phyloP scores from a whole-genome alignment of 345 rosid genomes.

The Trapa bicornis region DNA sequence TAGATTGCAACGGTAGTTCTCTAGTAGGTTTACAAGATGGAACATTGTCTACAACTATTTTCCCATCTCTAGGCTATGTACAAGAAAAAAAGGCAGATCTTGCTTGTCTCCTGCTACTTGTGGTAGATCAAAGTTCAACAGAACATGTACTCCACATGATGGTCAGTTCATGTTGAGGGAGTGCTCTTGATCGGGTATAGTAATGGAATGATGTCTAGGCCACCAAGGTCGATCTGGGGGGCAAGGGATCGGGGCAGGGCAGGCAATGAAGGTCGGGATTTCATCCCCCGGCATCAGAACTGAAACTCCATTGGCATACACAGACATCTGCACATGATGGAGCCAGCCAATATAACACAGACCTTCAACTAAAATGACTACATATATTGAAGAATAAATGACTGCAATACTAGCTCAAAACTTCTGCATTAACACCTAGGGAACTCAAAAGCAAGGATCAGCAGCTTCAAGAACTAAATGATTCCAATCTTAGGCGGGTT shows the following conservation, averaged over 20 bases:
- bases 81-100: neutral
- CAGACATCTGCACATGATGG: slow-evolving; percentile 6
- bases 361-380: neutral
- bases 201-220: slow-evolving; percentile 8
- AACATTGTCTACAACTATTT: neutral
- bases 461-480: too few relatives aligned
- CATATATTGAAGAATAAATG: neutral
- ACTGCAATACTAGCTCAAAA: neutral
- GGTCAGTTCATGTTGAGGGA: neutral
- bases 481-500: neutral
- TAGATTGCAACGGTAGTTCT: too few relatives aligned
- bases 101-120: too few relatives aligned
- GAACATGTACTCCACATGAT: neutral
- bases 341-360: neutral
- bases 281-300: slow-evolving; percentile 18
- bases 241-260: slow-evolving; percentile 13
- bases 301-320: slow-evolving; percentile 11
- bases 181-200: neutral
- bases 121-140: neutral
- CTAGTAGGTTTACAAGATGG: too few relatives aligned
- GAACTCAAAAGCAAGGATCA: neutral
- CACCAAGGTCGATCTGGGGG: slow-evolving; percentile 10
- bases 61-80: slow-evolving; percentile 2
- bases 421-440: neutral
- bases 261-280: slow-evolving; percentile 14